phyloP scores from a whole-genome alignment of 805 yeast species.

The Starmerella tilneyi region DNA sequence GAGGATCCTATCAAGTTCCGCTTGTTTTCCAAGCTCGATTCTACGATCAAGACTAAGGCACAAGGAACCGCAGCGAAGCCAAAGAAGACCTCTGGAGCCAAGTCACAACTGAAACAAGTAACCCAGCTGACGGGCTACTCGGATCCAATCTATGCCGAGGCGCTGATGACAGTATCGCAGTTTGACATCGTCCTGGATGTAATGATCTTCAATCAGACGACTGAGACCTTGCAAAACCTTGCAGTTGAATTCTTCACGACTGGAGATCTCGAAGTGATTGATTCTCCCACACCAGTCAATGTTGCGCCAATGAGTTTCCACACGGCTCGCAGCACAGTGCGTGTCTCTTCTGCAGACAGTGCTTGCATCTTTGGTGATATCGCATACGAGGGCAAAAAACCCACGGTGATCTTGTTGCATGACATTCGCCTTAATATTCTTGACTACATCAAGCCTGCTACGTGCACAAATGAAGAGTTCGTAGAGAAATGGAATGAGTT shows the following conservation, averaged over 20 bases:
- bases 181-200: constrained; percentile 93
- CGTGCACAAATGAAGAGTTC: constrained; percentile 77
- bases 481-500: constrained; percentile 98
- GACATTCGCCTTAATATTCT: constrained; percentile 93
- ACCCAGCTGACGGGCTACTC: constrained; percentile 95
- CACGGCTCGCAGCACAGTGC: constrained; percentile 75
- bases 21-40: constrained; percentile 18
- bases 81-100: constrained; percentile 20
- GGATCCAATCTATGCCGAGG: constrained; percentile 97
- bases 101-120: constrained; percentile 77
- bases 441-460: constrained; percentile 96
- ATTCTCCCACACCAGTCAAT: constrained; percentile 78
- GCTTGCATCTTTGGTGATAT: constrained; percentile 97
- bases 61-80: not conserved
- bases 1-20: constrained; percentile 26
- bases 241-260: constrained; percentile 91
- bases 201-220: constrained; percentile 86
- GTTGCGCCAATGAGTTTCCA: constrained; percentile 97
- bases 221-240: constrained; percentile 74
- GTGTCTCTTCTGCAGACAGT: constrained; percentile 94
- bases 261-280: constrained; percentile 91
- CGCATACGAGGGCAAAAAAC: constrained; percentile 90
- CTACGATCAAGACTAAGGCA: not conserved
- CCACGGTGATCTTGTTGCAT: constrained; percentile 81
- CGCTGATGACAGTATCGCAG: constrained; percentile 90